phyloP scores from a whole-genome alignment of 352 stramenopile genomes.

The Pythium oligandrum region DNA sequence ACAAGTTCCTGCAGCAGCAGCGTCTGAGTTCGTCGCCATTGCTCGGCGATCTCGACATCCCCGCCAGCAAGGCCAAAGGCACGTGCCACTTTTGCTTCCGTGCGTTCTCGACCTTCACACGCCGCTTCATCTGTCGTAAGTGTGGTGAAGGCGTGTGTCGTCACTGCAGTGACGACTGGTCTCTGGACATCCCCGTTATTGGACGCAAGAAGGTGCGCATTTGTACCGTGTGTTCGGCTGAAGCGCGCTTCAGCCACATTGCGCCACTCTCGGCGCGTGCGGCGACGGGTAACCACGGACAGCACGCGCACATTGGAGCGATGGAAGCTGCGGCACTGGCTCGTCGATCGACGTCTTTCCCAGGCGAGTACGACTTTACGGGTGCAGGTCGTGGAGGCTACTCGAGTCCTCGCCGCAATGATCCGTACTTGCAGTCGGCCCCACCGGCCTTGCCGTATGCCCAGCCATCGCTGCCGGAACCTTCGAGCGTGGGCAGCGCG shows the following conservation, averaged over 20 bases:
- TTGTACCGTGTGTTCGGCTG: constrained; percentile 77
- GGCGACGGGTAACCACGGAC: too few species aligned
- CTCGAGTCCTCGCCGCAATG: neutral
- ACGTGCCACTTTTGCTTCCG: constrained; percentile 76
- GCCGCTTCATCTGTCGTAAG: constrained; percentile 66
- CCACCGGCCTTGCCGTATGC: constrained; percentile 3
- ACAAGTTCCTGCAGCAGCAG: constrained; percentile 77
- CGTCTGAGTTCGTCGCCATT: constrained; percentile 70
- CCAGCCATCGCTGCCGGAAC: neutral
- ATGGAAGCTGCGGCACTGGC: neutral
- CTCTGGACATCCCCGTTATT: constrained; percentile 73
- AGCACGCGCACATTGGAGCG: too few species aligned
- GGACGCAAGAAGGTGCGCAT: constrained; percentile 76
- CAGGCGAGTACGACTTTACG: constrained; percentile 12
- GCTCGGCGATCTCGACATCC: constrained; percentile 75
- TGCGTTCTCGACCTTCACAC: constrained; percentile 49
- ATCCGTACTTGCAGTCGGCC: constrained; percentile 1
- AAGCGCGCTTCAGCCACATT: constrained; percentile 56
- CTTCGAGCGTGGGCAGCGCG: too few species aligned
- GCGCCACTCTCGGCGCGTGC: constrained; percentile 8
- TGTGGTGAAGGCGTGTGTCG: constrained; percentile 74
- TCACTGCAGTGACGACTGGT: constrained; percentile 77
- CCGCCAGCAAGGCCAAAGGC: constrained; percentile 21
- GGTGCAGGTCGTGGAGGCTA: too few species aligned
- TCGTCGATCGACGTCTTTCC: constrained; percentile 12